Percentiles rank a stretch among this genome's conserved stretches.
Conservation (phyloP, 2,329 filamentous ascomycete genomes). For the Chaetoscypha palmicola region DNA sequence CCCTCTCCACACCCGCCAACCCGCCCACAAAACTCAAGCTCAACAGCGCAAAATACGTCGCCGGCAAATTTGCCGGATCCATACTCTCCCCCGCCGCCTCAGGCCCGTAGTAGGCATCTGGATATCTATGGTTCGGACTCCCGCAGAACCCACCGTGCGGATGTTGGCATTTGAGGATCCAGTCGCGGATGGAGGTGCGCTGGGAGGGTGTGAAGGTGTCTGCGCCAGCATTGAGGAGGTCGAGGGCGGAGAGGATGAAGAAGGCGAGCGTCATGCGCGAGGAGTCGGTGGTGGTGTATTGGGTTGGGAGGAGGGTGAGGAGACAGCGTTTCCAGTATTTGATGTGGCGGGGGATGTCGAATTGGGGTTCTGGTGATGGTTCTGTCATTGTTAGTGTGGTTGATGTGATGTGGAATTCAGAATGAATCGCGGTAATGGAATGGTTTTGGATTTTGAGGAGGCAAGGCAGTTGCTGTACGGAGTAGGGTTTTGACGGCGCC, state of each 20-base stretch:
- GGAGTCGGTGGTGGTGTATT: constrained; percentile 84
- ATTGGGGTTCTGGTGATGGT: constrained; percentile 23
- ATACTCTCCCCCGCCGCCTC: constrained; percentile 41
- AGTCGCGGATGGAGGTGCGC: constrained; percentile 49
- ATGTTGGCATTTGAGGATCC: constrained; percentile 84
- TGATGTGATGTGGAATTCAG: not conserved
- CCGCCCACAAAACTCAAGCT: constrained; percentile 56
- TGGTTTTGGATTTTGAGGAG: not conserved
- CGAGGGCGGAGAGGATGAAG: constrained; percentile 81
- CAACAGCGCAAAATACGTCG: constrained; percentile 82
- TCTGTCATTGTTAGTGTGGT: constrained; percentile 19
- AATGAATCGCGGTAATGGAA: not conserved
- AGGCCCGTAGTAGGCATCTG: constrained; percentile 29
- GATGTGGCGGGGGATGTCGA: constrained; percentile 63
- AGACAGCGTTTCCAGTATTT: constrained; percentile 92
- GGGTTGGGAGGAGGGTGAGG: constrained; percentile 68
- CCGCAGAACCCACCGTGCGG: constrained; percentile 83
- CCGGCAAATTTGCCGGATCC: constrained; percentile 77
- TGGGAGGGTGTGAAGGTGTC: constrained; percentile 45
- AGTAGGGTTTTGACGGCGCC: not conserved
- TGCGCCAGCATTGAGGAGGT: constrained; percentile 62
- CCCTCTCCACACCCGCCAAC: constrained; percentile 59
- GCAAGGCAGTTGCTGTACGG: too few species aligned
- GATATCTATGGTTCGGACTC: constrained; percentile 59
- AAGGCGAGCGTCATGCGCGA: constrained; percentile 84